Evolutionary conservation across 768 basidiomycete genomes (phyloP).

Genomic region (Glaciozyma martinii): DNA sequence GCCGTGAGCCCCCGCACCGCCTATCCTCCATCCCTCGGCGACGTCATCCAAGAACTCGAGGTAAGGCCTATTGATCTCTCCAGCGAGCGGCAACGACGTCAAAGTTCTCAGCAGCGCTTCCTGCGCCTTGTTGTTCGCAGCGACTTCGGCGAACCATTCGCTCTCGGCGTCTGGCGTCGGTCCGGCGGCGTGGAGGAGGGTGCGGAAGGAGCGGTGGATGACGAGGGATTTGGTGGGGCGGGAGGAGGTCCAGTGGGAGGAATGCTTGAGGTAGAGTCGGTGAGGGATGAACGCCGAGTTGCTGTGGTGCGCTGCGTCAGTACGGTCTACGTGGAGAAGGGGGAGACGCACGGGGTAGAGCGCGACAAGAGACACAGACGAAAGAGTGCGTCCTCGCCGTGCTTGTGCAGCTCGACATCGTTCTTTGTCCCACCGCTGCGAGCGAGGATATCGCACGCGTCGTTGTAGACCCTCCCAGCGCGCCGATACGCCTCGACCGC

Average conservation of each 20-base stretch:
- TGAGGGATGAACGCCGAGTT: constrained; percentile 7
- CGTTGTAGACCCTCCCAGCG: background rate
- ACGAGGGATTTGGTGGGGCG: background rate
- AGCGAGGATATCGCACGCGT: background rate
- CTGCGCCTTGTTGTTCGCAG: constrained; percentile 6
- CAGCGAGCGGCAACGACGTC: constrained; percentile 25
- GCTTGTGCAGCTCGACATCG: constrained; percentile 15
- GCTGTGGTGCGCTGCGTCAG: background rate
- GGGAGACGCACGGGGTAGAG: background rate
- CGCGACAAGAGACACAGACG: background rate
- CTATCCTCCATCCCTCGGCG: constrained; percentile 13
- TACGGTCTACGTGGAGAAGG: background rate
- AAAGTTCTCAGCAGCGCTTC: constrained; percentile 8
- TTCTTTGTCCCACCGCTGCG: background rate
- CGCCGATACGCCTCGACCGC: background rate
- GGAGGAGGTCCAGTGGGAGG: background rate
- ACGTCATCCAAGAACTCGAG: constrained; percentile 26
- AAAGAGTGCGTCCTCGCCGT: constrained; percentile 14
- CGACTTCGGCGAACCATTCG: background rate
- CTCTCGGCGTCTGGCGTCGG: background rate
- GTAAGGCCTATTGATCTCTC: constrained; percentile 18
- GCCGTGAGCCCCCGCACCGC: background rate
- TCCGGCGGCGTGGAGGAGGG: background rate
- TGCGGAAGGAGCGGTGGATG: constrained; percentile 16
- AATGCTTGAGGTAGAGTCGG: constrained; percentile 16